Evolutionary conservation across 2,329 filamentous ascomycete genomes (phyloP), one percentile per base, ranked within the genome.

Genomic region (Microcera coccophila): DNA sequence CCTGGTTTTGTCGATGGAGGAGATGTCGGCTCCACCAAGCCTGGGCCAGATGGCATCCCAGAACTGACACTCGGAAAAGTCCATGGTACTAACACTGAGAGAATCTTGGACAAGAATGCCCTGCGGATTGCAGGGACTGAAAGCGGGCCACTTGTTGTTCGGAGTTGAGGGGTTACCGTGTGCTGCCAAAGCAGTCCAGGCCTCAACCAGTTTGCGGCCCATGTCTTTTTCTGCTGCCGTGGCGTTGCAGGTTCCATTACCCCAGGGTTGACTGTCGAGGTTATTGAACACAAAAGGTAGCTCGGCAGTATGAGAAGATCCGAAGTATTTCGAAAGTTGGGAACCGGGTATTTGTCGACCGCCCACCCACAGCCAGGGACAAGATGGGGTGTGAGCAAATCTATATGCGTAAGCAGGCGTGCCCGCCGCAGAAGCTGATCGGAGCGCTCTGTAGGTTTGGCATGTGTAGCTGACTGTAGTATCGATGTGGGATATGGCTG

Each of bases 211-310:
- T 11, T 16, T 41, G 4, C 37, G 31, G 29, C 49, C 49, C n/a
- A 53, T 17, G 15, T 39, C 31, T 7, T 42, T 28, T 21, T 55
- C 47, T 2, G 21, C 34, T 9, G 31, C 26, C 11, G 41, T 45
- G 2, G 39, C 42, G 16, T 46, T 49, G 28, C 47, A 49, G 14
- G 36, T 48, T 2, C 53, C 48, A 11, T 45, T 39, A 2, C 47
- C 46, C 38, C 41, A 53, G 7, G 52, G 48, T 38, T 42, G 28
- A 18, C 47, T 35, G n/a, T 51, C 42, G 17, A 54, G 20, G 15
- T 48, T 50, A 5, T 21, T 47, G 44, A 56, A 53, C 7, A 50
- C 36, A 12, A 48, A 50, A 2, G 52, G 48, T 11, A 56, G 12
- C 33, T 54, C 49, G 2, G 44, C 36, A 5, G 38, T 47, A 32